Percentiles rank a stretch among this genome's conserved stretches.
Conservation (phyloP, 2,329 filamentous ascomycete genomes). For the Periconia macrospinosa region DNA sequence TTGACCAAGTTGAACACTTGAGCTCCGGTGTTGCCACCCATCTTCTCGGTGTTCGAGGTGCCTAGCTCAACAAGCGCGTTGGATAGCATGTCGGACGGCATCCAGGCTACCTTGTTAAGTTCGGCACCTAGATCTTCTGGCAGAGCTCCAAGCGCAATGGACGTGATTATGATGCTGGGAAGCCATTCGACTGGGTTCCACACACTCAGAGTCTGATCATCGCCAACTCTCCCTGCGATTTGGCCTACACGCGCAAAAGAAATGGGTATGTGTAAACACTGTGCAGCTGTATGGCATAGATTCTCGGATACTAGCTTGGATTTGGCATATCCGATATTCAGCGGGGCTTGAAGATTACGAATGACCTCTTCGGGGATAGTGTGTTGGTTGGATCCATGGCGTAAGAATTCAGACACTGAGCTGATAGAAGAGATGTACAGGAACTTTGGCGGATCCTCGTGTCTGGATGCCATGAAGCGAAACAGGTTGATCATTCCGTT, state of each 20-base stretch:
- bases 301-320: constrained; percentile 40
- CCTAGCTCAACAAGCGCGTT: constrained; percentile 5
- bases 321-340: constrained; percentile 37
- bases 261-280: constrained; percentile 21
- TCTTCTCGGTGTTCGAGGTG: neutral
- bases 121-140: constrained; percentile 16
- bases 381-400: neutral
- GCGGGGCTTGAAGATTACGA: constrained; percentile 22
- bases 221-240: constrained; percentile 28
- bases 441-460: constrained; percentile 21
- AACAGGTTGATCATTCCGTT: constrained; percentile 11
- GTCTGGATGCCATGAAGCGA: constrained; percentile 3
- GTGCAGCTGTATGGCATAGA: constrained; percentile 34
- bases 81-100: constrained; percentile 20
- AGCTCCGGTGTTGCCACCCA: neutral
- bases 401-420: constrained; percentile 1
- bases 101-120: constrained; percentile 27
- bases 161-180: constrained; percentile 25
- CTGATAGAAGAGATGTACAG: constrained; percentile 44
- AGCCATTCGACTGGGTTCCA: constrained; percentile 34
- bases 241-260: constrained; percentile 33
- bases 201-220: constrained; percentile 11
- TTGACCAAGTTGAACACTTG: neutral
- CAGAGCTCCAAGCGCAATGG: constrained; percentile 18
- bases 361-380: constrained; percentile 36